Evolutionary conservation across 1,284 basidiomycete genomes (phyloP), one percentile per base, ranked within the genome.

Genomic region (Leccinum pallidistipes): DNA sequence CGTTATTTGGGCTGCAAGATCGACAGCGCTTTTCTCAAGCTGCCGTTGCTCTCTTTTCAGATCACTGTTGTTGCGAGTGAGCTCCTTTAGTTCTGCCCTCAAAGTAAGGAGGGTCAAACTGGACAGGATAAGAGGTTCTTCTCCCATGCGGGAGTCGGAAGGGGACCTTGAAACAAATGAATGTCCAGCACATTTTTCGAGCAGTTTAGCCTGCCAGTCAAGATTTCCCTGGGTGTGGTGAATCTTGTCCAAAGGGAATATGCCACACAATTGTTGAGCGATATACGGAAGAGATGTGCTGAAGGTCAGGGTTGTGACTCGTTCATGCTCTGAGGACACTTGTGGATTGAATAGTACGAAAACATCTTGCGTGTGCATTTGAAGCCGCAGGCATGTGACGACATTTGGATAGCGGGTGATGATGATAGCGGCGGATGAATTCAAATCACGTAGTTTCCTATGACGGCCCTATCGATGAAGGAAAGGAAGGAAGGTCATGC

Each of bases 281-380:
- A 79, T 74, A 1, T 71, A 68, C 7, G 77, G 69, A 11, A 80
- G 58, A 16, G 79, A 82, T 10, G 53, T 65, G 31, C 61, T 64
- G 40, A 74, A 62, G 9, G 62, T 65, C 61, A 74, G 50, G 2
- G 79, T 84, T 29, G 85, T 80, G 14, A 83, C 84, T 43, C 74
- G 65, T 0, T 80, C 80, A 64, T 84, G 79, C 29, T 76, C 76
- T 1, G 81, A 76, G n/a, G 81, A 76, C 27, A 78, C 76, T 66
- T 86, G 85, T 2, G 85, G 85, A 69, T 87, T 84, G 66, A 88
- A 88, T 36, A 87, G 73, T 36, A 83, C 77, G 67, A 84, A 87
- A n/a, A 85, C 63, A 36, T 74, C 69, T 50, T 66, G 69, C 5
- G 63, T 59, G 5, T 71, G 59, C 6, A 73, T 68, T 9, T 71